Evolutionary conservation across 2,329 filamentous ascomycete genomes (phyloP), one percentile per base, ranked within the genome.

Genomic region (Colletotrichum sp.): DNA sequence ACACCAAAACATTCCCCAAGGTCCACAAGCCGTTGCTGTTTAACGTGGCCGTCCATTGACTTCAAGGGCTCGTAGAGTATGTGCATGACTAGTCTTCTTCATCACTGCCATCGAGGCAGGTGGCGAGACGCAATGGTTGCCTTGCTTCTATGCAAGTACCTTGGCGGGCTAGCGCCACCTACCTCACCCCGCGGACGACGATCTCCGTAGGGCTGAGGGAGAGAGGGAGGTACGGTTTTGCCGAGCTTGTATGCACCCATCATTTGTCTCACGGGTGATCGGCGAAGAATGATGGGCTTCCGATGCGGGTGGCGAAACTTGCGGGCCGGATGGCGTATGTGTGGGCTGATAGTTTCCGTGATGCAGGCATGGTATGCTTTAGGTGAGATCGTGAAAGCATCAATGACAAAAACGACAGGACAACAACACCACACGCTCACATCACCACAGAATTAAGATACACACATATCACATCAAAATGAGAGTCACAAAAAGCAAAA

Each of bases 181-280:
- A 73, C 63, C 55, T 75, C 63, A 73, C 34, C 64, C 55, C 63
- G 30, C 36, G 28, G 70, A 48, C 28, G 73, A 48, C 69, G 69
- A 75, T 73, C 64, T 38, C 8, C 24, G 63, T 72, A 75, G 73
- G 73, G 73, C 73, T 75, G 72, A 72, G 57, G 32, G 60, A 7
- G 38, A 16, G 18, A 58, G 13, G 43, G 10, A 52, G 10, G n/a
- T 52, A n/a, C 12, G 43, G 10, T 13, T 21, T 21, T 52, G n/a
- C 43, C 43, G 43, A 52, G 12, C 10, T 21, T 52, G 43, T 13
- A 52, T 13, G 43, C 43, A 21, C 12, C 43, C 43, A 52, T 21
- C n/a, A 21, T 52, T 8, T 30, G 58, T 61, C 58, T 61, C 58
- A 61, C 28, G 58, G 28, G 26, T 32, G 28, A 61, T 61, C 58